Conservation (phyloP, 257 asterid genomes). For the Lycium ferocissimum region DNA sequence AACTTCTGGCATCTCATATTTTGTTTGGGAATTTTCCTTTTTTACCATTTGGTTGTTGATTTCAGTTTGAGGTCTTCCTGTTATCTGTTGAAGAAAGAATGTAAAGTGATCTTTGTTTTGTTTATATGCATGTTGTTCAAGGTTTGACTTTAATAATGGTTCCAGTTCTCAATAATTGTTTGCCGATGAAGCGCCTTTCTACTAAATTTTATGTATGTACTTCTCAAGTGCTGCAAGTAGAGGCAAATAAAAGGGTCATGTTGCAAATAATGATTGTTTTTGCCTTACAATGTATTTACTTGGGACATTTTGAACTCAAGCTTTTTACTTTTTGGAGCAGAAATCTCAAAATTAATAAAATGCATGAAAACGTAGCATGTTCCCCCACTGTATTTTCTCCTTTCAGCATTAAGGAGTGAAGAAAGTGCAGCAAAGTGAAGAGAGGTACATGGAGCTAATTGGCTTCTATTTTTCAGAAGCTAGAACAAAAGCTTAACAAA, state of each 20-base stretch:
- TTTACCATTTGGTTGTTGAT: background rate
- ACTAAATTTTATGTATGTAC: background rate
- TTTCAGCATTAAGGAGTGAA: conserved; percentile 75
- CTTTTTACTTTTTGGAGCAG: conserved; percentile 45
- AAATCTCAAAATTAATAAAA: conserved; percentile 43
- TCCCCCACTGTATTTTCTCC: conserved; percentile 52
- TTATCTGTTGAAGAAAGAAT: background rate
- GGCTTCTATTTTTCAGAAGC: conserved; percentile 59
- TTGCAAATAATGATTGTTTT: too few species aligned
- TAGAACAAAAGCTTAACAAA: conserved; percentile 60
- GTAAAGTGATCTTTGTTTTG: background rate
- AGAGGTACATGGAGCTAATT: conserved; percentile 61
- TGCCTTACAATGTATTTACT: background rate
- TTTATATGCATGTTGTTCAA: background rate
- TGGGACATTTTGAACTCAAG: background rate
- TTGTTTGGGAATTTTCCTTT: background rate
- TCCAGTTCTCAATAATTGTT: background rate
- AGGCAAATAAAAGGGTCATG: conserved; percentile 4
- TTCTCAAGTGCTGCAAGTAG: background rate
- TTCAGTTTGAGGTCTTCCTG: background rate
- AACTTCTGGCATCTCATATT: conserved; percentile 11
- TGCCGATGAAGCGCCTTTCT: background rate
- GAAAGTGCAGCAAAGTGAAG: conserved; percentile 82
- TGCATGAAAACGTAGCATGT: conserved; percentile 43
- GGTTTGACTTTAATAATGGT: background rate